Evolutionary conservation across 345 rosid genomes (phyloP).

Genomic region (Ceriops tagal): DNA sequence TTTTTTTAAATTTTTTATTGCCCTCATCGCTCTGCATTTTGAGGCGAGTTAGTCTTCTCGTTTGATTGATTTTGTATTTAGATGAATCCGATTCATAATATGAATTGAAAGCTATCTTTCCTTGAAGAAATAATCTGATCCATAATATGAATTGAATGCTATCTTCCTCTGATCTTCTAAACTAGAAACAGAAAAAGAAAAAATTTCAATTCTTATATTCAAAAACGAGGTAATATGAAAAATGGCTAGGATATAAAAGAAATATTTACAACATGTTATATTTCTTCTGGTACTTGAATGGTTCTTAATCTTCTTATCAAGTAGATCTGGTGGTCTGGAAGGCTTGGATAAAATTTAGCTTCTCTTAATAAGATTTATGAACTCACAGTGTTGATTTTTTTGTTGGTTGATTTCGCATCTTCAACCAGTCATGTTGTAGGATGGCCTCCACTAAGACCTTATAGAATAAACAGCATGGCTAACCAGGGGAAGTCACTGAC

Average conservation of each 20-base stretch:
- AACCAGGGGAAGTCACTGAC: constrained; percentile 55
- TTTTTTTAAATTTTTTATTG: background rate
- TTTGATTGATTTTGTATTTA: no score
- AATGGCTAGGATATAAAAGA: no score
- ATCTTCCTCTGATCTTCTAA: background rate
- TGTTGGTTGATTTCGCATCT: constrained; percentile 9
- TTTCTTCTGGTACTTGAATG: background rate
- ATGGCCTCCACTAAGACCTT: constrained; percentile 92
- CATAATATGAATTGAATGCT: background rate
- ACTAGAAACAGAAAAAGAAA: background rate
- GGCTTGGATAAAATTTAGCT: background rate
- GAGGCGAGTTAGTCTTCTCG: no score
- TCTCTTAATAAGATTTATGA: background rate
- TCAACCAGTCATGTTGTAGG: constrained; percentile 76
- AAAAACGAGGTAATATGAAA: background rate
- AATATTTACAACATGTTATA: no score
- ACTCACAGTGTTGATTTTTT: background rate
- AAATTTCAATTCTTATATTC: background rate
- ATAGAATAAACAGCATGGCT: constrained; percentile 74
- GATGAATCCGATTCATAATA: background rate
- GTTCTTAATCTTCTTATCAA: no score
- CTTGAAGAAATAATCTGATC: background rate
- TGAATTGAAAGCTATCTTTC: background rate
- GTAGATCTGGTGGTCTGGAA: no score
- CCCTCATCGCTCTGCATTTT: background rate